Evolutionary conservation across 805 yeast species (phyloP).

Genomic region (Ogataea allantospora): DNA sequence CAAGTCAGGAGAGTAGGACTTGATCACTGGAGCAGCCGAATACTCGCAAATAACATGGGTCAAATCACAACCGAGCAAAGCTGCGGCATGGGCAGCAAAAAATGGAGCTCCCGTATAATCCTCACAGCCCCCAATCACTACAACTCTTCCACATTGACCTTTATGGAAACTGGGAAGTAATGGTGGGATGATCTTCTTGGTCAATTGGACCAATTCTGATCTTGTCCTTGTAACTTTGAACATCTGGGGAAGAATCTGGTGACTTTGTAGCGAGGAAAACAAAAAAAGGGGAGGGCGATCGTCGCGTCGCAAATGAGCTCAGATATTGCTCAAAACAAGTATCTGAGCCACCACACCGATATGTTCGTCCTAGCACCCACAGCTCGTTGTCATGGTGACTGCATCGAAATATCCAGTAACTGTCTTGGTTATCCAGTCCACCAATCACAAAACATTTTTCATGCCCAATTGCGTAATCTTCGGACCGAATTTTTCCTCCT

Average conservation of each 20-base stretch:
- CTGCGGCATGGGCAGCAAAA: constrained; percentile 83
- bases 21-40: constrained; percentile 76
- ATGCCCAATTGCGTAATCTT: background rate
- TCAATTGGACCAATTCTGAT: constrained; percentile 32
- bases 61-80: constrained; percentile 83
- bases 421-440: background rate
- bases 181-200: constrained; percentile 70
- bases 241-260: constrained; percentile 1
- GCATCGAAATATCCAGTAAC: too few relatives aligned
- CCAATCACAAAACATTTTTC: constrained; percentile 5
- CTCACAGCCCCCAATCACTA: constrained; percentile 90
- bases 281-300: constrained; percentile 2
- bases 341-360: too few relatives aligned
- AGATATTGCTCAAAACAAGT: too few relatives aligned
- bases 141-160: constrained; percentile 87
- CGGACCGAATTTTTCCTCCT: background rate
- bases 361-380: too few relatives aligned
- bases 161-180: constrained; percentile 69
- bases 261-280: background rate
- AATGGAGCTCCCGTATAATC: constrained; percentile 98
- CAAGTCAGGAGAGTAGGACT: constrained; percentile 84
- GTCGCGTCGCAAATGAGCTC: constrained; percentile 6
- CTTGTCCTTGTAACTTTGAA: constrained; percentile 12
- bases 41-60: constrained; percentile 86
- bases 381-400: too few relatives aligned